These are phyloP conservation scores for Fusarium sp. DNA, from an alignment of 2,329 filamentous ascomycete species.

Conservation along the genomic window DNA sequence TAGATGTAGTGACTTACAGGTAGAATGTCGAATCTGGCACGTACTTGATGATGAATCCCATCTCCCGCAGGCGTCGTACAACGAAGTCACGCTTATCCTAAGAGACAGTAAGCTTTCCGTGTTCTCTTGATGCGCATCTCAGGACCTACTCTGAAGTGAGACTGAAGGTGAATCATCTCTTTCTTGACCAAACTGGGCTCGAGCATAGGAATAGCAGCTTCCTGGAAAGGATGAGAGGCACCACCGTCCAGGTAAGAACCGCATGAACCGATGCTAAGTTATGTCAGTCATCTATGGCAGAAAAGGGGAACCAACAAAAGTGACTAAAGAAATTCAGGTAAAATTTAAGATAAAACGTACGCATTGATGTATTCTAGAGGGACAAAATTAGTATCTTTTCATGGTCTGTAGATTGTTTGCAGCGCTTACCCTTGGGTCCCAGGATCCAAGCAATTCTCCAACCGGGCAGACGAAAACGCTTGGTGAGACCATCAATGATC, in stretches of 20 bases:
- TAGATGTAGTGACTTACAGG: conserved; percentile 65
- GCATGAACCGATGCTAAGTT: conserved; percentile 75
- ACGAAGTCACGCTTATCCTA: conserved; percentile 92
- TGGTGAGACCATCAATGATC: conserved; percentile 94
- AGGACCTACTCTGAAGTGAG: conserved; percentile 75
- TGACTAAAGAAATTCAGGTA: neutral
- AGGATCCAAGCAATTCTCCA: conserved; percentile 98
- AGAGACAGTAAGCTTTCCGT: neutral
- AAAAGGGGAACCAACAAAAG: neutral
- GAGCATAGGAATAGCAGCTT: conserved; percentile 93
- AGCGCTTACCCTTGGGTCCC: conserved; percentile 74
- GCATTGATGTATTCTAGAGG: neutral
- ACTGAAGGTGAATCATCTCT: conserved; percentile 91
- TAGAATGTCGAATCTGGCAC: conserved; percentile 95
- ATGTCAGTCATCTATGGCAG: neutral
- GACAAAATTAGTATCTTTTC: neutral
- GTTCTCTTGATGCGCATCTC: neutral
- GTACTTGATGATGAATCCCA: conserved; percentile 87
- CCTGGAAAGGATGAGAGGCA: conserved; percentile 94
- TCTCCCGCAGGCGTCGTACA: conserved; percentile 78
- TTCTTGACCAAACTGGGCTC: conserved; percentile 80
- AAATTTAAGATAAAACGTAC: neutral
- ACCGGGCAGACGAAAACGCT: conserved; percentile 93
- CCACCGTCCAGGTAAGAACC: conserved; percentile 95
- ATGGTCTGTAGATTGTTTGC: neutral